A percentile compares a stretch with the other conserved stretches of the same genome.
These are phyloP conservation scores for Skeletonema grethae DNA, from an alignment of 108 stramenopile species.

Conservation along the genomic window DNA sequence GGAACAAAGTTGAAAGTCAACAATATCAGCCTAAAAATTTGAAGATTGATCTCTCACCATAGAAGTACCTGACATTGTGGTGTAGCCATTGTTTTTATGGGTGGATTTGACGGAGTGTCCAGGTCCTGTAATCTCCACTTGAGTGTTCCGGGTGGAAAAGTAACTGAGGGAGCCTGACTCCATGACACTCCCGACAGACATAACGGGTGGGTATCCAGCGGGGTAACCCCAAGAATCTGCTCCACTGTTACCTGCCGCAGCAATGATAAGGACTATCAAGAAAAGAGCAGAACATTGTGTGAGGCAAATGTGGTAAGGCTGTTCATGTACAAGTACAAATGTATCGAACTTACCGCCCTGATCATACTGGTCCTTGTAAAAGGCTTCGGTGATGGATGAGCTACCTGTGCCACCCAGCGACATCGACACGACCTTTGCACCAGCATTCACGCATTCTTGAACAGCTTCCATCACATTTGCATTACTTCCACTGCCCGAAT, in stretches of 20 bases:
- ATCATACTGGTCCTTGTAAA: conserved; percentile 28
- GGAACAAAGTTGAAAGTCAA: background rate
- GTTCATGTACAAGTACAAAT: too few species aligned
- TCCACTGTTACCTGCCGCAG: conserved; percentile 66
- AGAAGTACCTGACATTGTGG: conserved; percentile 16
- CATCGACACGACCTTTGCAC: conserved; percentile 58
- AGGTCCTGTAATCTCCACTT: conserved; percentile 56
- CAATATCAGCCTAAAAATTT: background rate
- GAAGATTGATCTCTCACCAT: conserved; percentile 22
- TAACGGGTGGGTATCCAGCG: conserved; percentile 47
- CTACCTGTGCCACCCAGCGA: conserved; percentile 40
- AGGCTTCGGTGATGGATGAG: background rate
- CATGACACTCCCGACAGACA: conserved; percentile 55
- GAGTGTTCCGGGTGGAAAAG: conserved; percentile 40
- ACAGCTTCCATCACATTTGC: conserved; percentile 48
- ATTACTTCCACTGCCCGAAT: conserved; percentile 41
- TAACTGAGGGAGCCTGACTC: conserved; percentile 8
- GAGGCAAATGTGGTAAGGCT: too few species aligned
- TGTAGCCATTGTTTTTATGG: conserved; percentile 1
- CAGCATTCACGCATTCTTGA: conserved; percentile 43
- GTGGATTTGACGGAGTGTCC: conserved; percentile 6
- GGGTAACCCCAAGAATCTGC: conserved; percentile 44
- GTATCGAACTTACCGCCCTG: conserved; percentile 24
- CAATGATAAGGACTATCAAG: conserved; percentile 51
- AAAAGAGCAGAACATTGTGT: too few species aligned